phyloP scores from a whole-genome alignment of 768 basidiomycete species.

The Gloeopeniophorella convolvens region DNA sequence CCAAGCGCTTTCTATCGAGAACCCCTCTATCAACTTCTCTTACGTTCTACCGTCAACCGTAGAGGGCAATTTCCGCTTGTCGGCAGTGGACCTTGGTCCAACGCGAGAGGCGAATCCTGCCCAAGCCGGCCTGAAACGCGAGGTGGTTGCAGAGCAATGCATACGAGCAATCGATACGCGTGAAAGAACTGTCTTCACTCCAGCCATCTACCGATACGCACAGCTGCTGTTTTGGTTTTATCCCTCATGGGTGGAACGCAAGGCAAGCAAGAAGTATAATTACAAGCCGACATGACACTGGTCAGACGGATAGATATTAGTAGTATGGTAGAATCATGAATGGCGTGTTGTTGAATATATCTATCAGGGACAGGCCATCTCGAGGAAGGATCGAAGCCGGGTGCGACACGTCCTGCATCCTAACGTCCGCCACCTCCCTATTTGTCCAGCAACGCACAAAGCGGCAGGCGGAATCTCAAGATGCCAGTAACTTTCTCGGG shows the following conservation, averaged over 20 bases:
- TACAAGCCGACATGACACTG: slow-evolving; percentile 30
- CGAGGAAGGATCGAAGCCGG: too few species aligned
- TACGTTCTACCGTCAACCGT: slow-evolving; percentile 63
- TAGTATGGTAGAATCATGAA: too few species aligned
- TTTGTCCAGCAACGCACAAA: too few species aligned
- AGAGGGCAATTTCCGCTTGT: slow-evolving; percentile 72
- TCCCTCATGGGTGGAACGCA: slow-evolving; percentile 51
- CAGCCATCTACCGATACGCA: slow-evolving; percentile 37
- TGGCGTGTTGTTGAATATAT: too few species aligned
- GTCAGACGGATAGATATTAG: too few species aligned
- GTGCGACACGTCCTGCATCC: too few species aligned
- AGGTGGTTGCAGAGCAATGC: slow-evolving; percentile 52
- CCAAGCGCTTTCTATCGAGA: slow-evolving; percentile 75
- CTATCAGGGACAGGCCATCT: too few species aligned
- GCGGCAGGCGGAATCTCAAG: too few species aligned
- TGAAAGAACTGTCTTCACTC: slow-evolving; percentile 56
- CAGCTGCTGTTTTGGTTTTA: slow-evolving; percentile 61
- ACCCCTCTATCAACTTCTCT: slow-evolving; percentile 60
- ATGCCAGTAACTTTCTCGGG: too few species aligned
- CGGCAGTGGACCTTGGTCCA: slow-evolving; percentile 60
- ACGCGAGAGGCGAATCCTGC: slow-evolving; percentile 43
- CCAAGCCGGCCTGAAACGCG: slow-evolving; percentile 50
- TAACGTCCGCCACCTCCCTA: too few species aligned
- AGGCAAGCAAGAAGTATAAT: slow-evolving; percentile 60
- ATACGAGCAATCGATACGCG: slow-evolving; percentile 52